Base-by-base conservation (phyloP, 2,329 filamentous ascomycete genomes). In the Trichocomaceae sp. region DNA sequence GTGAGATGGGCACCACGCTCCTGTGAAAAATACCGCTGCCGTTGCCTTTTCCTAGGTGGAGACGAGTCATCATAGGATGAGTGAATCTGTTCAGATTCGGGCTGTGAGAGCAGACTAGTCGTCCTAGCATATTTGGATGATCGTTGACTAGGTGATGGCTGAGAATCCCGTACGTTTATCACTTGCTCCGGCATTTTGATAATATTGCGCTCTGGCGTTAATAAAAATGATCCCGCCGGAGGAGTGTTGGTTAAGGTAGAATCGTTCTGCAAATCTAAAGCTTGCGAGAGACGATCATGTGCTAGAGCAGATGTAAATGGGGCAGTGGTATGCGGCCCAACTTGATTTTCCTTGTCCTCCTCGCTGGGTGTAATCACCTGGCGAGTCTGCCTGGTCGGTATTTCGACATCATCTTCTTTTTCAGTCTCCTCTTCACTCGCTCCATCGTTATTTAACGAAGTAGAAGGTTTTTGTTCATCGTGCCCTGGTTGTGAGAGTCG, bases 341-440 rank as follows among this genome's bases (percentile, higher is more conserved):
- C 62, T 52, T 69, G 67, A 49, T 77, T 77, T 59, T 77, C 75
- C 59, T 78, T 77, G 57, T 77, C 70, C 55, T 77, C 75, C 39
- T 76, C 74, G 9, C 63, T 64, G 10, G 69, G 63, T 13, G 63
- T 60, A 44, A 65, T 60, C 20, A 57, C 49, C 5, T 66, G 62
- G 47, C 69, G 69, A 42, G 66, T 67, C 45, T 61, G 63, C 10
- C 60, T 61, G 0, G 66, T 59, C 41, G 64, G 62, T 23, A 63
- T 59, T 15, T 57, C 59, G 9, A 52, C n/a, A 37, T 73, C 67
- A 42, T 76, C 74, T 56, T 77, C 75, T 54, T 74, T 71, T 54
- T 77, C 75, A 0, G 75, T 77, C 60, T 77, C 75, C 54, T 73
- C 74, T 60, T 77, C 70, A 22, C 70, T 73, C 20, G 57, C 57